These are phyloP conservation scores for Botryosphaeria dothidea DNA, from an alignment of 2,329 filamentous ascomycete species.

Conservation along the genomic window DNA sequence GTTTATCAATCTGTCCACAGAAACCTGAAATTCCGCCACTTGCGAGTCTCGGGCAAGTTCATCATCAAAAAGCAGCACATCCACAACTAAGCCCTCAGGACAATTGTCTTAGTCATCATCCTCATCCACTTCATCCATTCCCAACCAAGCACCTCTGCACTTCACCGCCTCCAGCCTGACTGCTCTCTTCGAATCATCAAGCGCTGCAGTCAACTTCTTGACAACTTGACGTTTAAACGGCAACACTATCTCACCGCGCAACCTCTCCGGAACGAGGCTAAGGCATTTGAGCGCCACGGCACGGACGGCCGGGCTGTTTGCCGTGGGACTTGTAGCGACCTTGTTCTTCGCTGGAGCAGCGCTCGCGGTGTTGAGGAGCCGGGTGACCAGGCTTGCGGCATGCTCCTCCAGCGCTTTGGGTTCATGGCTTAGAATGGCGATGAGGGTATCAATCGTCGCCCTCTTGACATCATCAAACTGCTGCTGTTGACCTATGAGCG, in stretches of 20 bases:
- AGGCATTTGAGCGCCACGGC: constrained; percentile 51
- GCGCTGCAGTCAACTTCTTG: constrained; percentile 52
- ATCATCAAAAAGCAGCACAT: too few relatives aligned
- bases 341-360: constrained; percentile 20
- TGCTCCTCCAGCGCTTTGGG: constrained; percentile 57
- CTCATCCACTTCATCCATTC: constrained; percentile 60
- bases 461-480: constrained; percentile 55
- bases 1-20: background rate
- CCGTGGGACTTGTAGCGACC: background rate
- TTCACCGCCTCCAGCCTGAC: constrained; percentile 64
- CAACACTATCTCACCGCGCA: constrained; percentile 55
- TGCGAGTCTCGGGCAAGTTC: too few relatives aligned
- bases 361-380: constrained; percentile 54
- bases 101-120: constrained; percentile 37
- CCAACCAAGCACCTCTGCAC: constrained; percentile 62
- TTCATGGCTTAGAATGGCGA: constrained; percentile 59
- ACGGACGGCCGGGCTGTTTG: constrained; percentile 45
- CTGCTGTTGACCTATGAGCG: constrained; percentile 21
- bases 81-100: background rate
- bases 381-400: constrained; percentile 56
- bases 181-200: constrained; percentile 65
- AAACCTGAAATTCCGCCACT: too few relatives aligned
- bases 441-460: constrained; percentile 61
- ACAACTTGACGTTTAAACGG: constrained; percentile 60
- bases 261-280: constrained; percentile 47